A percentile compares a stretch with the other conserved stretches of the same genome.
Conservation (phyloP, 768 basidiomycete species). For the Leucocoprinus sp. region DNA sequence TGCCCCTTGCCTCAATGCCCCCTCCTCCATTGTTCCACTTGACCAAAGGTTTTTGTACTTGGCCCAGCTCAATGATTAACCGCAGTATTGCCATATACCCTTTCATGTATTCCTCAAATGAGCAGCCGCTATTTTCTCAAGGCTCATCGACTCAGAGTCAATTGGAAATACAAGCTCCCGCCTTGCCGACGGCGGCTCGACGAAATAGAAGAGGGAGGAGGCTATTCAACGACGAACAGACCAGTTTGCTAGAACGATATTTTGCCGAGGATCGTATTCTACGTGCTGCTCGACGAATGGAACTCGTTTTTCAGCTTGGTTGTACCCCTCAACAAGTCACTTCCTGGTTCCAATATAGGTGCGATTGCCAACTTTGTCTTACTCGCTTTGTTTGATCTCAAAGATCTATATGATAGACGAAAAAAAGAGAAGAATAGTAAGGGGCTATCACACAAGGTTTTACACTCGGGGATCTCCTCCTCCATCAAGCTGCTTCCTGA, state of each 20-base stretch:
- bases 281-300: conserved; percentile 59
- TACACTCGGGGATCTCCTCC: conserved; percentile 33
- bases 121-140: no score
- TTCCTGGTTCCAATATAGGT: conserved; percentile 89
- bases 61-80: no score
- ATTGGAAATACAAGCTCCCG: no score
- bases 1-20: background rate
- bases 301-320: conserved; percentile 65
- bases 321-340: conserved; percentile 87
- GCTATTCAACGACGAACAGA: no score
- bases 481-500: conserved; percentile 38
- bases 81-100: no score
- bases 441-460: conserved; percentile 26
- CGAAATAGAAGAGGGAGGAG: no score
- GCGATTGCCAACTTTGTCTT: conserved; percentile 12
- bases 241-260: no score
- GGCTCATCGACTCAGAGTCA: no score
- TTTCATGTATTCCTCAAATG: no score
- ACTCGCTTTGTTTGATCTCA: background rate
- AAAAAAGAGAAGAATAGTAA: conserved; percentile 75
- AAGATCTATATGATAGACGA: conserved; percentile 35
- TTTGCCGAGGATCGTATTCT: conserved; percentile 67
- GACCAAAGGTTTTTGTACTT: background rate
- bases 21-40: background rate
- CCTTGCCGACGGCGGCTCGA: no score